phyloP scores from a whole-genome alignment of 176 grass and related monocot species.

The Oryza glumipatula region DNA sequence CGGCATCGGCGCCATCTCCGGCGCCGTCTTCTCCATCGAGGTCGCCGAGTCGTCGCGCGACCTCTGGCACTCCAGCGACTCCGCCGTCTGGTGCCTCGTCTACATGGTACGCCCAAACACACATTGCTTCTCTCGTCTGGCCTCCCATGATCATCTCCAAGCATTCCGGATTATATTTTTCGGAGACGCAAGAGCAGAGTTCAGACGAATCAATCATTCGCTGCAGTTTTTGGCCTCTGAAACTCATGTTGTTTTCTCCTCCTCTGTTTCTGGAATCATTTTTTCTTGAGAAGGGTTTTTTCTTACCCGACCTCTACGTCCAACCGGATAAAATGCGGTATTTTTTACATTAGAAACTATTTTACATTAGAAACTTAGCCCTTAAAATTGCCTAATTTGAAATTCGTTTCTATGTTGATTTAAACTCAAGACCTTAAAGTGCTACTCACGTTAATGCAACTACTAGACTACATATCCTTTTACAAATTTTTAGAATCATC shows the following conservation, averaged over 20 bases:
- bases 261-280: neutral
- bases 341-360: no score
- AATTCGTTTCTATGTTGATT: no score
- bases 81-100: slow-evolving; percentile 63
- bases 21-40: slow-evolving; percentile 93
- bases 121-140: neutral
- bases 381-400: no score
- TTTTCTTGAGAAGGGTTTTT: neutral
- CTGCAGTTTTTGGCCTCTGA: neutral
- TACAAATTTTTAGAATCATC: no score
- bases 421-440: no score
- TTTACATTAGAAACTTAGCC: no score
- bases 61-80: slow-evolving; percentile 70
- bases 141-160: neutral
- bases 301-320: no score
- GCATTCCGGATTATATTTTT: neutral
- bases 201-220: neutral
- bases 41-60: slow-evolving; percentile 70
- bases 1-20: slow-evolving; percentile 90
- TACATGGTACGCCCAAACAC: slow-evolving; percentile 51
- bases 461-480: no score
- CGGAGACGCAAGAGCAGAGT: neutral
- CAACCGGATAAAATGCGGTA: no score
- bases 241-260: neutral
- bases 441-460: no score